Evolutionary conservation across 495 filamentous ascomycete species (phyloP), one percentile per base, ranked within the genome.

Genomic region (Penicillium herquei): DNA sequence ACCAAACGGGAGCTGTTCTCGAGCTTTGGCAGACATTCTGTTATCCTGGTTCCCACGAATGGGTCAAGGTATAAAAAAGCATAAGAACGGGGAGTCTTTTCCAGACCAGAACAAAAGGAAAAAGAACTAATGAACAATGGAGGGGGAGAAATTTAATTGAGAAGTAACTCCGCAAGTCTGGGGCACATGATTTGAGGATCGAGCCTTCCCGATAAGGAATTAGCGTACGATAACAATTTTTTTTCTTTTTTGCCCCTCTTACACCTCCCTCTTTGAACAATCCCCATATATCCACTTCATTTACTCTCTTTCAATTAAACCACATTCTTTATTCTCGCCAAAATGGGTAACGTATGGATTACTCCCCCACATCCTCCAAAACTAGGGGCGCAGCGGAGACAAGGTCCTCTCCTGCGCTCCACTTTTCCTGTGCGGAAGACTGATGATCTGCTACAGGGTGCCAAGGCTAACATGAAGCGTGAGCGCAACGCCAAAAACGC

Each of bases 401-500:
- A 26, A 26, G 21, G 21, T 26, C 21, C 21, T 21, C 42, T 35
- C 39, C 7, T 52, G n/a, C 50, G 39, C 43, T 45, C 26, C 43
- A 31, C 31, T 34, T 16, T 14, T 14, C 43, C 6, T 14, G 9
- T 13, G 26, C 43, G 17, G 21, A 14, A 16, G 49, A 48, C 61
- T 66, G 48, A 66, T 49, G 13, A 58, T 53, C 17, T 35, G 58
- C 26, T 51, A 54, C 48, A 68, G 65, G 65, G 65, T 61, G 65
- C 65, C 55, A 68, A 65, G 55, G 62, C 65, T 37, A 48, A 51
- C 39, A 52, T 52, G 59, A 65, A 68, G 65, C 65, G 65, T 34
- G 62, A 68, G 57, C 65, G 65, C 62, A 57, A 58, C 52, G 49
- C 49, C 18, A 65, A 63, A 41, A 42, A 58, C 14, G 39, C 39